A percentile compares a stretch with the other conserved stretches of the same genome.
phyloP scores from a whole-genome alignment of 1,284 basidiomycete genomes.

The Sphaerobolus stellatus region DNA sequence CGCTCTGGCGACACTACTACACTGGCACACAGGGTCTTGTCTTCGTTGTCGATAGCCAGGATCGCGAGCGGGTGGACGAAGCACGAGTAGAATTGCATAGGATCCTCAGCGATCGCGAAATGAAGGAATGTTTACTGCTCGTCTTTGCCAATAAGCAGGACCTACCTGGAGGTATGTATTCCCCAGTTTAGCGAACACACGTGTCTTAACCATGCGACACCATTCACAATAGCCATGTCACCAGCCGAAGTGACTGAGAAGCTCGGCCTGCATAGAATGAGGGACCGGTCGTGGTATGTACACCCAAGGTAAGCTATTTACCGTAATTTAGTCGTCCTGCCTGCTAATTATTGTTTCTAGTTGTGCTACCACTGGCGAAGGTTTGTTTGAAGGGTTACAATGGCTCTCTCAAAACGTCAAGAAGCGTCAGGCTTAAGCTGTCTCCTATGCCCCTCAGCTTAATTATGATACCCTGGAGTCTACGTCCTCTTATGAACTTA shows the following conservation, averaged over 20 bases:
- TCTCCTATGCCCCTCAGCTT: neutral
- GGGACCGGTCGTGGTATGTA: constrained; percentile 98
- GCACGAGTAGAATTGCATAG: constrained; percentile 95
- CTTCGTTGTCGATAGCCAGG: constrained; percentile 70
- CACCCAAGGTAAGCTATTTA: constrained; percentile 79
- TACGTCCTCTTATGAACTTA: constrained; percentile 12
- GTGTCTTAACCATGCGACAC: constrained; percentile 9
- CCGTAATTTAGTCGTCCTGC: too few relatives aligned
- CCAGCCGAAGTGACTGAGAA: constrained; percentile 99
- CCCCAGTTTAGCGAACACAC: neutral
- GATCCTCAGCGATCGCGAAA: constrained; percentile 96
- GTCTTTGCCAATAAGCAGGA: constrained; percentile 99
- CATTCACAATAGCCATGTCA: constrained; percentile 77
- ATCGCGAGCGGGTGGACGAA: constrained; percentile 94
- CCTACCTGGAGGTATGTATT: constrained; percentile 82
- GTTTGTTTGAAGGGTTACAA: constrained; percentile 92
- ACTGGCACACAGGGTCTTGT: constrained; percentile 67
- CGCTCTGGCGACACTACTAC: constrained; percentile 98
- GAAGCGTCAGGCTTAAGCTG: constrained; percentile 68
- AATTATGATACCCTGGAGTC: constrained; percentile 11
- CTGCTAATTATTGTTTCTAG: constrained; percentile 41
- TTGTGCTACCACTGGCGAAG: constrained; percentile 95
- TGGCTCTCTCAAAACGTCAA: constrained; percentile 97
- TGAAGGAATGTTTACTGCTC: constrained; percentile 95
- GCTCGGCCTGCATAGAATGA: constrained; percentile 92